Evolutionary conservation across 2,329 filamentous ascomycete genomes (phyloP).

Genomic region (Penicillium sp.): DNA sequence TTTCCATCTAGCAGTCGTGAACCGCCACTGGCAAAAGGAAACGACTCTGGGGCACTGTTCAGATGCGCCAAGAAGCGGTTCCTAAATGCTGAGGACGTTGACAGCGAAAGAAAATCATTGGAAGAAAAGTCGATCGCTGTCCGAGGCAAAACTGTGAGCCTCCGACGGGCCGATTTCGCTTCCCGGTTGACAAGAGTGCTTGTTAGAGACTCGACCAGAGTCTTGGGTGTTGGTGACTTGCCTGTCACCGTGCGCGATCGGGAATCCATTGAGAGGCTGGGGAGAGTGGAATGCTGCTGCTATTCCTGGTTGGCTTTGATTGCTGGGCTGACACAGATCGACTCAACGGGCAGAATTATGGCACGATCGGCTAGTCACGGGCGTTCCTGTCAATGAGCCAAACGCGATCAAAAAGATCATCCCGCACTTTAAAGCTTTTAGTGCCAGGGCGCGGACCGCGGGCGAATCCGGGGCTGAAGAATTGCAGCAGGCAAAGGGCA

Average conservation of each 20-base stretch:
- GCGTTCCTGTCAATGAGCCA: slow-evolving; percentile 3
- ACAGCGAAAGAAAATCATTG: slow-evolving; percentile 66
- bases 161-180: slow-evolving; percentile 48
- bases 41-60: slow-evolving; percentile 32
- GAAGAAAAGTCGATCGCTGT: slow-evolving; percentile 61
- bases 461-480: slow-evolving; percentile 11
- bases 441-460: not conserved
- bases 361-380: slow-evolving; percentile 11
- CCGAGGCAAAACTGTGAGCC: slow-evolving; percentile 48
- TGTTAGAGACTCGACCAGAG: slow-evolving; percentile 34
- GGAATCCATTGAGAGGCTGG: not conserved
- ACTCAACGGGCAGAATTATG: not conserved
- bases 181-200: slow-evolving; percentile 42
- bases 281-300: not conserved
- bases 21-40: slow-evolving; percentile 58
- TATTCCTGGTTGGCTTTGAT: not conserved
- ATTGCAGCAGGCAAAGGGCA: not conserved
- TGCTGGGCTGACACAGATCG: not conserved
- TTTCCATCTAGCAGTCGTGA: slow-evolving; percentile 68
- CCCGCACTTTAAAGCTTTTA: slow-evolving; percentile 17
- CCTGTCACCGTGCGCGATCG: not conserved
- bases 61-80: slow-evolving; percentile 53
- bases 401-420: slow-evolving; percentile 9
- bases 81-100: slow-evolving; percentile 50
- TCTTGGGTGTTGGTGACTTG: slow-evolving; percentile 9